phyloP scores from a whole-genome alignment of 176 grass and related monocot species.

The Carex scoparia region DNA sequence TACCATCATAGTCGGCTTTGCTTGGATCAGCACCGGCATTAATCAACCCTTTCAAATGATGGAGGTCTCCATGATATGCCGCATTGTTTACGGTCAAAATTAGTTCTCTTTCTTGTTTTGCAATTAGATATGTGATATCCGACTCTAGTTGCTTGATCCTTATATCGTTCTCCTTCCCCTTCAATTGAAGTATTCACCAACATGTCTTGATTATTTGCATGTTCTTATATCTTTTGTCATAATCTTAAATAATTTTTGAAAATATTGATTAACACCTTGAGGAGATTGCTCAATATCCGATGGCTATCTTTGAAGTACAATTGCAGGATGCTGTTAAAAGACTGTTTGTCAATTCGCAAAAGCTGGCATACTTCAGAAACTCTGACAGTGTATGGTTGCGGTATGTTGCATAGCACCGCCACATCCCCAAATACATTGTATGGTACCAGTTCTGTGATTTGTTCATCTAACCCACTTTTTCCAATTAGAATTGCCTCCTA shows the following conservation, averaged over 20 bases:
- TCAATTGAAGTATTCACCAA: neutral
- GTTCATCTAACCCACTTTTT: constrained; percentile 43
- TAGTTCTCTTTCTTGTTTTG: constrained; percentile 76
- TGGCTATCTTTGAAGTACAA: constrained; percentile 74
- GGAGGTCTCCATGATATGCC: constrained; percentile 69
- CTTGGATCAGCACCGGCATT: constrained; percentile 84
- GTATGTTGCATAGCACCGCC: constrained; percentile 63
- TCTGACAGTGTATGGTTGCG: constrained; percentile 56
- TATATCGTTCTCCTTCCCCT: constrained; percentile 41
- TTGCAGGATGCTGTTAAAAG: constrained; percentile 52
- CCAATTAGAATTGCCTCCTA: constrained; percentile 50
- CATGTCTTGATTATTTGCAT: neutral
- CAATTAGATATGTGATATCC: constrained; percentile 65
- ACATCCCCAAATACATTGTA: constrained; percentile 63
- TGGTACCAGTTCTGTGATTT: constrained; percentile 50
- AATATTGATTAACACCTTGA: constrained; percentile 38
- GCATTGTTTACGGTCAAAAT: constrained; percentile 67
- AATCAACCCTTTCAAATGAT: constrained; percentile 58
- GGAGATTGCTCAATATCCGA: constrained; percentile 72
- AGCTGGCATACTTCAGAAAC: constrained; percentile 71
- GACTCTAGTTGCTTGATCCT: constrained; percentile 59
- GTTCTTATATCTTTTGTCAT: neutral
- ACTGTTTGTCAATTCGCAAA: constrained; percentile 80
- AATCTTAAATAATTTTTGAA: neutral
- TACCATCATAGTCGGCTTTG: constrained; percentile 69